A percentile compares a stretch with the other conserved stretches of the same genome.
phyloP scores from a whole-genome alignment of 1,284 basidiomycete species.

The Sparassis latifolia region DNA sequence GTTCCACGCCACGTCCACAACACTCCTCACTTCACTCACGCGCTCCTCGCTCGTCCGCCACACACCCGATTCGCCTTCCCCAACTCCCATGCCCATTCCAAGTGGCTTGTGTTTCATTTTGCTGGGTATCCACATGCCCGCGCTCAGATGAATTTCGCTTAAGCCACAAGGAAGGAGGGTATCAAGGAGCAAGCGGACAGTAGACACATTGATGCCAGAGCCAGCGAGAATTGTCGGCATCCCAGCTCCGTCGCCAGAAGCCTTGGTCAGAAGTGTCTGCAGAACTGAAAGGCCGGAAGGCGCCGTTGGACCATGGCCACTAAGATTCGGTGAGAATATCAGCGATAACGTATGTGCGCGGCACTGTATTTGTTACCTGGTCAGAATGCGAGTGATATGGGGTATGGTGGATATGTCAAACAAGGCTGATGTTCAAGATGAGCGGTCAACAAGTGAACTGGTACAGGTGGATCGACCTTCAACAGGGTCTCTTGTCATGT shows the following conservation, averaged over 20 bases:
- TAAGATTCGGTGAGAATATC: conserved; percentile 19
- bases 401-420: conserved; percentile 45
- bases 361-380: conserved; percentile 42
- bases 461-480: conserved; percentile 34
- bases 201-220: conserved; percentile 59
- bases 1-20: conserved; percentile 11
- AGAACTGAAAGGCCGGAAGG: conserved; percentile 39
- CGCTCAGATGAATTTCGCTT: conserved; percentile 67
- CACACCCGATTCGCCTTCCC: conserved; percentile 53
- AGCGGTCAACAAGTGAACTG: not conserved
- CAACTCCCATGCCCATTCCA: conserved; percentile 64
- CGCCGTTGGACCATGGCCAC: conserved; percentile 44
- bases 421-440: conserved; percentile 39
- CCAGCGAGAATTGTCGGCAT: conserved; percentile 55
- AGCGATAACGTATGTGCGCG: not conserved
- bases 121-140: conserved; percentile 52
- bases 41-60: conserved; percentile 56
- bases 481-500: conserved; percentile 55
- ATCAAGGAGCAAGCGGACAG: conserved; percentile 39
- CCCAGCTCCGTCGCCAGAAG: conserved; percentile 6
- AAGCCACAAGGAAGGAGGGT: conserved; percentile 48
- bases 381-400: conserved; percentile 68
- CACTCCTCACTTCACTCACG: conserved; percentile 44
- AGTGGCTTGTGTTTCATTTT: conserved; percentile 43
- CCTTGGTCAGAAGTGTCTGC: conserved; percentile 30